phyloP scores from a whole-genome alignment of 805 yeast genomes.

The Maudiozyma saulgeensis region DNA sequence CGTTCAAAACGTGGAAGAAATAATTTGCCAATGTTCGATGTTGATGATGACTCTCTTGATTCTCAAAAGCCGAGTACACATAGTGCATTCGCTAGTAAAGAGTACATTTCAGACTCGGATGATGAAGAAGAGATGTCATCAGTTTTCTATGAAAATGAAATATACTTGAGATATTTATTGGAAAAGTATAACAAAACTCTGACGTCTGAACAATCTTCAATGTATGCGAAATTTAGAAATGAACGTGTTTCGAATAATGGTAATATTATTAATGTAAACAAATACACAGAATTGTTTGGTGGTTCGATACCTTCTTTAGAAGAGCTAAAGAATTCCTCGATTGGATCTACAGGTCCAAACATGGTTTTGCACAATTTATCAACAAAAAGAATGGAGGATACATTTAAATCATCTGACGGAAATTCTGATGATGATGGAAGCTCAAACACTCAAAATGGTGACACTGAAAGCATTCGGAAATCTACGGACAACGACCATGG shows the following conservation, averaged over 20 bases:
- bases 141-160: conserved; percentile 29
- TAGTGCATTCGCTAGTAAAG: conserved; percentile 19
- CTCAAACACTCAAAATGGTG: neutral
- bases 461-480: neutral
- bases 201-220: conserved; percentile 13
- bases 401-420: conserved; percentile 1
- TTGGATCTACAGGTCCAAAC: conserved; percentile 9
- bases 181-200: conserved; percentile 22
- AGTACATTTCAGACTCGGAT: conserved; percentile 28
- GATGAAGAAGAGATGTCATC: conserved; percentile 17
- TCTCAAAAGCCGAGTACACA: conserved; percentile 2
- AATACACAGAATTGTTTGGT: conserved; percentile 22
- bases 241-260: conserved; percentile 24
- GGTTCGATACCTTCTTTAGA: conserved; percentile 18
- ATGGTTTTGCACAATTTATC: conserved; percentile 9
- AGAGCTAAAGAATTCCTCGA: conserved; percentile 1
- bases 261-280: conserved; percentile 3
- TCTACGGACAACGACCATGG: neutral
- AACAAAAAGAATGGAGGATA: conserved; percentile 1
- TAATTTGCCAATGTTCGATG: conserved; percentile 10
- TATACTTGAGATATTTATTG: conserved; percentile 25
- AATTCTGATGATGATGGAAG: neutral
- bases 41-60: conserved; percentile 2
- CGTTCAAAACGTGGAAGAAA: conserved; percentile 3
- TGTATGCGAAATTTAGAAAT: conserved; percentile 20